Evolutionary conservation across 805 yeast species (phyloP), one percentile per base, ranked within the genome.

Genomic region (Saturnispora galanensis): DNA sequence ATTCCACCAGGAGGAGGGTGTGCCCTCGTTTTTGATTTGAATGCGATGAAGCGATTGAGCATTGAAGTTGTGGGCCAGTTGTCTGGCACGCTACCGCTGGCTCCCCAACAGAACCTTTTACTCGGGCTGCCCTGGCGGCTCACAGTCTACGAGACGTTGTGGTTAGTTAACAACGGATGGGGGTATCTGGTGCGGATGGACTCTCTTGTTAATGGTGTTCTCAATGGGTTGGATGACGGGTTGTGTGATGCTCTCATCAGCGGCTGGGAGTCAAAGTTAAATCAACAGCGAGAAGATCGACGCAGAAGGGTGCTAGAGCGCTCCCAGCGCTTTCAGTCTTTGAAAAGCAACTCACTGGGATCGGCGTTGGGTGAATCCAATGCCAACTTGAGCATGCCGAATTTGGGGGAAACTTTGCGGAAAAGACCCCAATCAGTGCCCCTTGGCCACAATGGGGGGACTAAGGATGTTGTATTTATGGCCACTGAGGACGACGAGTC

Each of bases 41-140:
- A 70, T 0, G 74, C 70, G 41, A 68, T 84, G 41, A 70, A 71
- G 51, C 45, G 44, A 17, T 67, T 88, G 6, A 67, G 97, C 17
- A 67, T 68, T 29, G 85, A 86, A 11, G 71, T 93, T 1, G 70
- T 79, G 17, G 98, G 98, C 0, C 76, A 81, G 1, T 66, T 90
- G 12, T 65, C 76, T 0, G 98, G 98, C 0, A 84, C 96, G 0
- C 64, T 93, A 29, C 84, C 96, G 0, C 71, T 78, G 39, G 87
- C 89, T n/a, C 93, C 97, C 2, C 98, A 93, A 59, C 98, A 90
- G 56, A 88, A 87, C 56, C 69, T 80, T n/a, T 83, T 89, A 55
- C 66, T 86, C 35, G 94, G 96, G 0, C 63, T 89, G 2, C 98
- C 98, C 0, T 61, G 93, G 41, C 76, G 78, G 54, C 65, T 90